Conservation (phyloP, 2,329 filamentous ascomycete species). For the Fusarium pseudonygamai region DNA sequence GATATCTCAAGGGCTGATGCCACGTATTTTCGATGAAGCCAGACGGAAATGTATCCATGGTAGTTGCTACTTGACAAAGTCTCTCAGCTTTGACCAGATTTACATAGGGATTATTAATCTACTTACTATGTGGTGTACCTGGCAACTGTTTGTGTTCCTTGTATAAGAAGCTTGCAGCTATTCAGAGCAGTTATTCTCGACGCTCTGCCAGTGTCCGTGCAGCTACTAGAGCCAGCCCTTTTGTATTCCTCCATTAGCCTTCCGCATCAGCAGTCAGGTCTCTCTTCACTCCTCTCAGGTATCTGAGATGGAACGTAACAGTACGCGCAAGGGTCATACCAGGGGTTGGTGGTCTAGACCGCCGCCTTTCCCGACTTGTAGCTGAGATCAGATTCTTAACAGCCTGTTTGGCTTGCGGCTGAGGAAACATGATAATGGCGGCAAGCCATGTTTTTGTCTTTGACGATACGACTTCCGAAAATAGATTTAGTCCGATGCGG, state of each 20-base stretch:
- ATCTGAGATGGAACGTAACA: neutral
- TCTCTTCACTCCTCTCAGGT: neutral
- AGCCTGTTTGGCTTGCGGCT: neutral
- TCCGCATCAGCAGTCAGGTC: neutral
- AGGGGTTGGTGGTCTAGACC: neutral
- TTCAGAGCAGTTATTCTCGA: neutral
- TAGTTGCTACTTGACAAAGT: rapidly evolving
- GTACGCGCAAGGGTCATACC: neutral
- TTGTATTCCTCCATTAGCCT: neutral
- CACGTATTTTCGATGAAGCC: neutral
- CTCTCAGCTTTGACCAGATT: neutral
- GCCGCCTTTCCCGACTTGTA: neutral
- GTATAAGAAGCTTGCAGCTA: neutral
- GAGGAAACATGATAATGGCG: neutral
- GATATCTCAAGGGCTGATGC: neutral
- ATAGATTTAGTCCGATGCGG: neutral
- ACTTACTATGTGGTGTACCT: neutral
- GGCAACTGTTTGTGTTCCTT: neutral
- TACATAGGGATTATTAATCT: rapidly evolving
- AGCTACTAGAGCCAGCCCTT: neutral
- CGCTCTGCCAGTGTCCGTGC: neutral
- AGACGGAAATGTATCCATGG: neutral
- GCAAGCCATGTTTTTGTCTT: neutral
- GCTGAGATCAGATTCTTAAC: neutral
- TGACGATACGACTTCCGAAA: neutral